Evolutionary conservation across 192 early-diverging fungal genomes (phyloP), one percentile per base, ranked within the genome.

Genomic region (Backusella luteola): DNA sequence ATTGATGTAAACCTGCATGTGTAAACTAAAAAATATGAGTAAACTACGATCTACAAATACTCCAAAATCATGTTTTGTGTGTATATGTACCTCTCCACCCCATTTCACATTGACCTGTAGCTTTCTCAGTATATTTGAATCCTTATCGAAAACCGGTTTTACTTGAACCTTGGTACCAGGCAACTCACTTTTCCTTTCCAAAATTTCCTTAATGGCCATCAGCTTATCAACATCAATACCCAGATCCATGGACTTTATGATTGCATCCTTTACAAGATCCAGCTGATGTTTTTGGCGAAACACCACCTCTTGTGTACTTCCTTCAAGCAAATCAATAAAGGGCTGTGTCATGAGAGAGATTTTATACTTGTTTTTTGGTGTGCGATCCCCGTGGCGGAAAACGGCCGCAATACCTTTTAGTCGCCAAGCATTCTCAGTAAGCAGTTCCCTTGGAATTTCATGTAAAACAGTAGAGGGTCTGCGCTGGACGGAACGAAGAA

Each of bases 341-440:
- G 93, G 90, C 3, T 88, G 80, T 39, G 89, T 89, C 36, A 81
- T 85, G 79, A 98, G 93, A 21, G 86, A 86, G 73, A 94, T 94
- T 87, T 99, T 99, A 80, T 94, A 88, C 85, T 99, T 99, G 80
- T 97, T 96, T 86, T 99, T 99, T 66, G 97, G 97, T 17, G 97
- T 99, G 32, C 97, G 85, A 77, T 99, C 97, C 26, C 92, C 96
- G 81, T 99, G 97, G 52, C 97, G 90, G 72, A 98, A 92, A 1
- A 99, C 95, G 2, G 92, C 94, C 12, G 98, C 79, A 78, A 98
- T 97, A 7, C 92, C 95, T 85, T 99, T 99, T 34, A 99, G 85
- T 66, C 89, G 85, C 97, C 97, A 99, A 34, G 93, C 92, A 76
- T 90, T 92, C 75, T 94, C 94, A 35, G 92, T 89, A 39, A 88